A percentile compares a stretch with the other conserved stretches of the same genome.
phyloP scores from a whole-genome alignment of 345 rosid genomes.

The Raphanus sativus region DNA sequence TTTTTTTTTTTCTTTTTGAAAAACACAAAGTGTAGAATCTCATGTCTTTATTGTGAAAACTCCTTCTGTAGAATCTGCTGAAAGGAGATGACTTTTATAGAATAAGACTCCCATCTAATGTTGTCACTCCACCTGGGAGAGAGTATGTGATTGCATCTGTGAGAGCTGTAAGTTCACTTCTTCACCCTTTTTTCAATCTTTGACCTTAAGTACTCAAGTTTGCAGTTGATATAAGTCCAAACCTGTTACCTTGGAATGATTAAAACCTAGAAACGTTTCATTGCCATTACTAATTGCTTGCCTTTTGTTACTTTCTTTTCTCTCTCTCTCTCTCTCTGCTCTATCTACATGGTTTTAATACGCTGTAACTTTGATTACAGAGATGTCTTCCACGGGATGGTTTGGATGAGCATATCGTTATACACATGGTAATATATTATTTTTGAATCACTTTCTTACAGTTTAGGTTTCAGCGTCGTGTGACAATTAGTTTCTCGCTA shows the following conservation, averaged over 20 bases:
- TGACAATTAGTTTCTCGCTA: background rate
- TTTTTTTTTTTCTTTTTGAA: background rate
- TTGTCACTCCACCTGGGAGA: slow-evolving; percentile 71
- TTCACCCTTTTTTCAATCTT: background rate
- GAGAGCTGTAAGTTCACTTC: slow-evolving; percentile 41
- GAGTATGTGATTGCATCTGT: slow-evolving; percentile 73
- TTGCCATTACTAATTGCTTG: background rate
- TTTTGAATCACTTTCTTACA: background rate
- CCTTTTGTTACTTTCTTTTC: background rate
- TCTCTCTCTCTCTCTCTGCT: background rate
- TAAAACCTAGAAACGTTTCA: background rate
- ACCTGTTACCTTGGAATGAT: background rate
- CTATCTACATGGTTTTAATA: background rate
- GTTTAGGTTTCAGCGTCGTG: background rate
- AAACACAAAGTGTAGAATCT: background rate
- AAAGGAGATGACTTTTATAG: slow-evolving; percentile 80
- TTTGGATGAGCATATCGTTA: slow-evolving; percentile 22
- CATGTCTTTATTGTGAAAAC: slow-evolving; percentile 17
- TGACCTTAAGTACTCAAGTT: background rate
- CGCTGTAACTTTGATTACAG: background rate
- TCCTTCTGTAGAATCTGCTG: slow-evolving; percentile 60
- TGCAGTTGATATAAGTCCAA: background rate
- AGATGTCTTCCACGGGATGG: slow-evolving; percentile 29
- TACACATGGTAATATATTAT: slow-evolving; percentile 20
- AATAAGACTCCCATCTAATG: slow-evolving; percentile 88